Base-by-base conservation (phyloP, 108 stramenopile genomes). In the Nannochloropsis salina region DNA sequence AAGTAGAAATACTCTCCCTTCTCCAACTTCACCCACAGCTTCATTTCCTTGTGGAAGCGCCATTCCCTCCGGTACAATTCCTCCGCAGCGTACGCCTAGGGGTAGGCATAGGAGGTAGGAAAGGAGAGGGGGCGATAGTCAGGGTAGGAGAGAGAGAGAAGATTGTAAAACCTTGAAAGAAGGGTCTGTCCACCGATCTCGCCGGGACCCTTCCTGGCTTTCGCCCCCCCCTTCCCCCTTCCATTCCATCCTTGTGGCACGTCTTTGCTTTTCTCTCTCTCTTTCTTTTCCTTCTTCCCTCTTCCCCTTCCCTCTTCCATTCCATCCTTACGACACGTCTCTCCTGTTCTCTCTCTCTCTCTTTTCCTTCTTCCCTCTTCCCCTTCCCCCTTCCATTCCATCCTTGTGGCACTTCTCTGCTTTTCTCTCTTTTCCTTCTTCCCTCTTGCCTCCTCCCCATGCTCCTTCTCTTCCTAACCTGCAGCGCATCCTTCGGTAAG, bases 41-140 rank as follows among this genome's bases (percentile, higher is more conserved):
- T 96, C 80, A 95, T 92, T 83, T 98, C 98, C 9, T 86, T 93
- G 85, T 99, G 97, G 91, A 95, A 99, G 88, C 94, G 94, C 98
- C 98, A 99, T 61, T 98, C 96, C 82, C 97, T 92, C 74, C 92
- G 91, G 93, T 99, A 98, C 43, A 99, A 93, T 90, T 99, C 98
- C 87, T 97, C 95, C n/a, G 98, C 98, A 61, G 96, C 94, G 83
- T 95, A 96, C 9, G 97, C 96, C 87, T 88, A 84, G 12, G 0
- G 47, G 20, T 15, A 9, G 12, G 9, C 31, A 5, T 31, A 9
- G n/a, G 2, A 81, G 15, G 18, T 8, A 9, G 45, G 21, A 15
- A 15, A 31, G 31, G 84, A 31, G 44, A 83, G 44, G 43, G 83
- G 11, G 83, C 8, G 12, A 22, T 22, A 9, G 42, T n/a, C 3